Evolutionary conservation across 441 rosid genomes (phyloP).

Genomic region (Euphorbia neoarborescens): DNA sequence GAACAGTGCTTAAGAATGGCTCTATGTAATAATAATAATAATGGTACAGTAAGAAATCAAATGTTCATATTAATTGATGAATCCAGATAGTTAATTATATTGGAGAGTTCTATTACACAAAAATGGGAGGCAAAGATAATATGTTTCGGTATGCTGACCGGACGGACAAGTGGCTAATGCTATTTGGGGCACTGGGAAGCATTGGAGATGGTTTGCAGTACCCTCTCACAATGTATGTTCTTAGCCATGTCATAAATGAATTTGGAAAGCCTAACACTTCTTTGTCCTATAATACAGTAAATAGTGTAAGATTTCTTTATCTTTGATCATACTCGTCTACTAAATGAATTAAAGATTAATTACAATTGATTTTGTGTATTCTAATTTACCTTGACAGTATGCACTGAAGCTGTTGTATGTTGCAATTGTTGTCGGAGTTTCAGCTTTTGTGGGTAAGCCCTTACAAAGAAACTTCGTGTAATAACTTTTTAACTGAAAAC

Average conservation of each 20-base stretch:
- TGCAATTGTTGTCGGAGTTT: conserved; percentile 49
- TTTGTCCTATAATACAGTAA: conserved; percentile 30
- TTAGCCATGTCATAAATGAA: conserved; percentile 54
- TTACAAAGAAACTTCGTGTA: background rate
- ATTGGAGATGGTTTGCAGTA: conserved; percentile 66
- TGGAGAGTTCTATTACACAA: background rate
- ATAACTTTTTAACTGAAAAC: background rate
- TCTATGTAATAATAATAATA: too few species aligned
- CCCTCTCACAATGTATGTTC: conserved; percentile 46
- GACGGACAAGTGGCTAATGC: conserved; percentile 49
- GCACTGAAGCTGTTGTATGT: conserved; percentile 51
- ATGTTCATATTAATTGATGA: conserved; percentile 17
- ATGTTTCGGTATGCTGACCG: conserved; percentile 54
- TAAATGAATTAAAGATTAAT: background rate
- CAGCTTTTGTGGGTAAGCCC: conserved; percentile 57
- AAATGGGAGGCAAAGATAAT: conserved; percentile 39
- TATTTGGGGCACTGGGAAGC: conserved; percentile 55
- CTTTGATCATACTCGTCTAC: background rate
- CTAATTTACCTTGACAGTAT: conserved; percentile 34
- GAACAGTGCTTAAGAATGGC: background rate
- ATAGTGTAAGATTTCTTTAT: conserved; percentile 31
- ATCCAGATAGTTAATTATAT: background rate
- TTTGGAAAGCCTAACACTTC: conserved; percentile 32
- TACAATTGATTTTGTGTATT: too few species aligned
- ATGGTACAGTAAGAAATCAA: background rate